A percentile compares a stretch with the other conserved stretches of the same genome.
These are phyloP conservation scores for Pseudophaeomoniella oleicola DNA, from an alignment of 2,329 filamentous ascomycete genomes.

Conservation along the genomic window DNA sequence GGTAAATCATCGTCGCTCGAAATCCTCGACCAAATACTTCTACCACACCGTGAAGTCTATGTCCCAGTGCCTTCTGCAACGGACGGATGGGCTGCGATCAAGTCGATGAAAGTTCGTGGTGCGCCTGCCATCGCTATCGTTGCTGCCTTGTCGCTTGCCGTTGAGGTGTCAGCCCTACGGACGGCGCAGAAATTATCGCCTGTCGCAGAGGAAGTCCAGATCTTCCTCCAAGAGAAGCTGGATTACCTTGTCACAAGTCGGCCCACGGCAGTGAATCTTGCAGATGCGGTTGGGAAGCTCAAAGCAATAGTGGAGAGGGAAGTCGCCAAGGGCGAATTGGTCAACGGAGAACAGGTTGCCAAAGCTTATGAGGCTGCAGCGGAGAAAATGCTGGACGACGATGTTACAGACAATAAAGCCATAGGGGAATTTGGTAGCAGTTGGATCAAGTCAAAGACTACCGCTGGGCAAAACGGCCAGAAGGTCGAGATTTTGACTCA, in stretches of 20 bases:
- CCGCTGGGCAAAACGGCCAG: constrained; percentile 33
- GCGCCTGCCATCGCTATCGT: constrained; percentile 97
- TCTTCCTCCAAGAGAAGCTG: constrained; percentile 61
- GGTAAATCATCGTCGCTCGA: constrained; percentile 23
- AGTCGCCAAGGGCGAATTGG: constrained; percentile 17
- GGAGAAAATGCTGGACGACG: constrained; percentile 73
- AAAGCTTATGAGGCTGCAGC: constrained; percentile 63
- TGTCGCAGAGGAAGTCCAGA: constrained; percentile 44
- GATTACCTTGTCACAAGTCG: constrained; percentile 79
- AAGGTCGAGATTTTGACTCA: constrained; percentile 80
- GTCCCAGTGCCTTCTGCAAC: constrained; percentile 37
- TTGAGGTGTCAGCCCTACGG: constrained; percentile 51
- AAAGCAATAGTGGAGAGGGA: constrained; percentile 45
- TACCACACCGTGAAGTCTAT: constrained; percentile 46
- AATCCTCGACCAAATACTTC: constrained; percentile 48
- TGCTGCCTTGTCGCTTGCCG: constrained; percentile 75
- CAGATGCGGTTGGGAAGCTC: constrained; percentile 74
- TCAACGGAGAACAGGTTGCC: constrained; percentile 36
- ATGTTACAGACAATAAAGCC: constrained; percentile 71
- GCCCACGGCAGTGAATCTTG: constrained; percentile 88
- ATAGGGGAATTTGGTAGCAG: constrained; percentile 73
- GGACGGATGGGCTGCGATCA: constrained; percentile 53
- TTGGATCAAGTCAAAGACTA: constrained; percentile 56
- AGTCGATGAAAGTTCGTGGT: constrained; percentile 51
- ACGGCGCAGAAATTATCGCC: constrained; percentile 25